Evolutionary conservation across 768 basidiomycete species (phyloP).

Genomic region (Collybiopsis luxurians): DNA sequence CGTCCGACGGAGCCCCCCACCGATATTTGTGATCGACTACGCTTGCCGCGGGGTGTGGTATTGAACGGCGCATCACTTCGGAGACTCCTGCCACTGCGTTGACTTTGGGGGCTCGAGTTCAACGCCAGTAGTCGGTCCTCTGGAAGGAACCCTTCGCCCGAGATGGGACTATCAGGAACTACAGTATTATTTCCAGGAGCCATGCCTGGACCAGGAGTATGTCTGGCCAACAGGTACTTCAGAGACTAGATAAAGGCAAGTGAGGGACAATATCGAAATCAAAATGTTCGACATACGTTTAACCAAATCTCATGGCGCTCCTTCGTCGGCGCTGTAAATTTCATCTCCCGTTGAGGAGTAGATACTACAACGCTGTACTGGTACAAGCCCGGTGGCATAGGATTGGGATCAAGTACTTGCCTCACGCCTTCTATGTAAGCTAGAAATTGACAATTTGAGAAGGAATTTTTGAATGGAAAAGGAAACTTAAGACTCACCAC

Average conservation of each 20-base stretch:
- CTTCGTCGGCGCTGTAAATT: conserved; percentile 94
- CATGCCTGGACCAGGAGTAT: conserved; percentile 34
- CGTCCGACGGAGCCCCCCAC: conserved; percentile 74
- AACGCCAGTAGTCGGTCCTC: conserved; percentile 49
- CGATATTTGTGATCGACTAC: conserved; percentile 79
- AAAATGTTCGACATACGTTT: conserved; percentile 51
- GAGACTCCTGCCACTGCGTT: conserved; percentile 62
- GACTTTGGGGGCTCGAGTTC: conserved; percentile 69
- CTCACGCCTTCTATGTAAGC: conserved; percentile 93
- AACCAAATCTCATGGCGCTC: conserved; percentile 98
- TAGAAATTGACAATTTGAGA: conserved; percentile 24
- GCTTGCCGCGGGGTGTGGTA: conserved; percentile 72
- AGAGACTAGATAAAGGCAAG: conserved; percentile 59
- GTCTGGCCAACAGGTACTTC: conserved; percentile 84
- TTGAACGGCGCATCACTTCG: conserved; percentile 65
- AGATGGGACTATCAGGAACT: conserved; percentile 48
- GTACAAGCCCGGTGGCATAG: conserved; percentile 91
- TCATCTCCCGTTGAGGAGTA: conserved; percentile 95
- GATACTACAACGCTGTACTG: conserved; percentile 92
- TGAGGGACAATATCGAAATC: conserved; percentile 11
- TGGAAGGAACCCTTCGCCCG: conserved; percentile 37
- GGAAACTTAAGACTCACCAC: conserved; percentile 60
- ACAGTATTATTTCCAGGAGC: conserved; percentile 35
- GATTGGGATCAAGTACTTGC: conserved; percentile 91
- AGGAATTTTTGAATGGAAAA: conserved; percentile 10